Evolutionary conservation across 148 eudicot genomes (phyloP).

Genomic region (Spergularia bocconei): DNA sequence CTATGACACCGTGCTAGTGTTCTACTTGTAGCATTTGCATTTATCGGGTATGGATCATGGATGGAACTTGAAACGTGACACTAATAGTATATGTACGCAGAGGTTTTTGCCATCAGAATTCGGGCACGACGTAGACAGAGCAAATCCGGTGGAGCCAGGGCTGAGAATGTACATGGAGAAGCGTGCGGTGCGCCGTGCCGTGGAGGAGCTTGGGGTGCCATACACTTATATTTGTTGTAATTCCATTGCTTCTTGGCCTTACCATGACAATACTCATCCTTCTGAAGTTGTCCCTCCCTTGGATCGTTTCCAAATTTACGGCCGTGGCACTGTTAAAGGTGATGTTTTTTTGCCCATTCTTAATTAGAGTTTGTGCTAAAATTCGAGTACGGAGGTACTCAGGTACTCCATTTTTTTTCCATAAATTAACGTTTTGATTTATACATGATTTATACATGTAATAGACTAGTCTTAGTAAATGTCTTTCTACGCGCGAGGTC

Average conservation of each 20-base stretch:
- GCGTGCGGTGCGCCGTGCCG: constrained; percentile 35
- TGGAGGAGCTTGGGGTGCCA: constrained; percentile 43
- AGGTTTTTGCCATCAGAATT: constrained; percentile 29
- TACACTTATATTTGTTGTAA: constrained; percentile 57
- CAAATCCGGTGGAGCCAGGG: constrained; percentile 51
- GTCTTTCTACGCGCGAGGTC: background rate
- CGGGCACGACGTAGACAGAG: constrained; percentile 32
- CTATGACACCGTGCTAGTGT: no score
- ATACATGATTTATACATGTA: no score
- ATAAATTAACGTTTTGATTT: no score
- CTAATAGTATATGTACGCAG: background rate
- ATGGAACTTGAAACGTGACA: no score
- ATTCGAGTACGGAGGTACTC: no score
- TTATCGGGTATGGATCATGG: no score
- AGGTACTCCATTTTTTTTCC: no score
- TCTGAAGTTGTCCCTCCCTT: constrained; percentile 48
- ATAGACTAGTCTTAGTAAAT: no score
- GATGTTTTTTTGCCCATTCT: no score
- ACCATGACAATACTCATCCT: constrained; percentile 51
- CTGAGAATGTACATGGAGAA: constrained; percentile 41
- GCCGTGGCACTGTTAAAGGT: constrained; percentile 50
- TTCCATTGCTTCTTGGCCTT: constrained; percentile 56
- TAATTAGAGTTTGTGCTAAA: no score
- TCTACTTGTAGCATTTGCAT: no score
- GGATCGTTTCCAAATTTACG: constrained; percentile 44